Evolutionary conservation across 2,329 filamentous ascomycete species (phyloP).

Genomic region (Nigrograna mackinnonii): DNA sequence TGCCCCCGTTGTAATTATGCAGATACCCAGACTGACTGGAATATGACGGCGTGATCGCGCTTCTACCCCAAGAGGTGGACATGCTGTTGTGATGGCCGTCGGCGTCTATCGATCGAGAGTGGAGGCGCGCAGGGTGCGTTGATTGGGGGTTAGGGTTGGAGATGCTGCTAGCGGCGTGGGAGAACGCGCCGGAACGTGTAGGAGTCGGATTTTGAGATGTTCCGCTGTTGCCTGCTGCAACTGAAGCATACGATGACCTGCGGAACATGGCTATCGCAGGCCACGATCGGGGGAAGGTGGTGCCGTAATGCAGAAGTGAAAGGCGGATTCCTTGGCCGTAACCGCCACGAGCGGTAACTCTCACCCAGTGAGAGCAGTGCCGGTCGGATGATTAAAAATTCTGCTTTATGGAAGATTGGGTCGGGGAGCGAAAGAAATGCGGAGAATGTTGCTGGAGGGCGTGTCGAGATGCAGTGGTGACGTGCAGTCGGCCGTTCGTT

Average conservation of each 20-base stretch:
- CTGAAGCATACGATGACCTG: constrained; percentile 64
- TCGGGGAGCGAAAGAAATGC: too few species aligned
- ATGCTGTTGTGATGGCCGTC: constrained; percentile 52
- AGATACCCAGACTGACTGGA: constrained; percentile 50
- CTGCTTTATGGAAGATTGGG: too few species aligned
- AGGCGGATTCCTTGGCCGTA: too few species aligned
- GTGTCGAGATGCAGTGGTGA: constrained; percentile 6
- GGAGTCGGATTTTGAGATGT: constrained; percentile 39
- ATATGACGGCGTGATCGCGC: constrained; percentile 48
- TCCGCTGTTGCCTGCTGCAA: constrained; percentile 55
- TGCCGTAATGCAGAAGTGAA: too few species aligned
- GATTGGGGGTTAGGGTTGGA: constrained; percentile 29
- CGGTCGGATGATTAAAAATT: too few species aligned
- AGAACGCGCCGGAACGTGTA: constrained; percentile 50
- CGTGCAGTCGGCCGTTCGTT: constrained; percentile 6
- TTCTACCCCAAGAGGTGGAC: constrained; percentile 47
- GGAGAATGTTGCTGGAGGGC: not conserved
- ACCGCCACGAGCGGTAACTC: too few species aligned
- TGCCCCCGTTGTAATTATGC: constrained; percentile 25
- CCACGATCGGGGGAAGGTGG: too few species aligned
- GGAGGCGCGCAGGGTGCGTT: constrained; percentile 21
- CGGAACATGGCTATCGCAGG: constrained; percentile 43
- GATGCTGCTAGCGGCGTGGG: constrained; percentile 59
- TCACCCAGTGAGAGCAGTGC: too few species aligned
- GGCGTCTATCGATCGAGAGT: constrained; percentile 48